Evolutionary conservation across 1,139 yeast genomes (phyloP).

Genomic region (Yamadazyma jaroonii): DNA sequence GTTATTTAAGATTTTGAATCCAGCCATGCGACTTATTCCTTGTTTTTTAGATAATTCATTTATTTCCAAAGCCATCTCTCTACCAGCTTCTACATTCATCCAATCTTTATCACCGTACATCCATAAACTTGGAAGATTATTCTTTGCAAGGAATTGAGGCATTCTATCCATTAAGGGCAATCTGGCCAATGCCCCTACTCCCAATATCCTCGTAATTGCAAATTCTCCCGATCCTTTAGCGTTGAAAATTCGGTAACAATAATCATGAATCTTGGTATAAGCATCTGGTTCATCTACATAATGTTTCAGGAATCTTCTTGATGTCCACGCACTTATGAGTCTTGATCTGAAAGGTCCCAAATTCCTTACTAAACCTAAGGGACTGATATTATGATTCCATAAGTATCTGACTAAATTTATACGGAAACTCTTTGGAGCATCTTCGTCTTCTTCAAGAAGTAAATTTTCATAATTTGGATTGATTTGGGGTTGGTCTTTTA

Average conservation of each 20-base stretch:
- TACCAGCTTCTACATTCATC: slow-evolving; percentile 48
- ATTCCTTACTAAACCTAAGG: slow-evolving; percentile 34
- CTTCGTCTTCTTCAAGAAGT: slow-evolving; percentile 8
- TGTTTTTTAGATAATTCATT: slow-evolving; percentile 26
- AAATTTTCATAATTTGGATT: slow-evolving; percentile 12
- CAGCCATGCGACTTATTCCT: slow-evolving; percentile 20
- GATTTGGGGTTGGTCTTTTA: slow-evolving; percentile 8
- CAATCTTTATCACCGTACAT: slow-evolving; percentile 47
- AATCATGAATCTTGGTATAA: slow-evolving; percentile 39
- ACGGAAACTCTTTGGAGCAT: slow-evolving; percentile 17
- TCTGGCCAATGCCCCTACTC: slow-evolving; percentile 38
- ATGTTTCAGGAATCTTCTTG: slow-evolving; percentile 35
- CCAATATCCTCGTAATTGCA: slow-evolving; percentile 42
- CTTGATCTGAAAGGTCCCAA: slow-evolving; percentile 39
- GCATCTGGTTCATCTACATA: slow-evolving; percentile 28
- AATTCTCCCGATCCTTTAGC: slow-evolving; percentile 47
- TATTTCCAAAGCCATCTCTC: slow-evolving; percentile 38
- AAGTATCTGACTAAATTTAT: slow-evolving; percentile 24
- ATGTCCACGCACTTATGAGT: slow-evolving; percentile 40
- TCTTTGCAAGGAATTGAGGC: slow-evolving; percentile 33
- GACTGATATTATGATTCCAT: slow-evolving; percentile 41
- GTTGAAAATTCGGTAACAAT: slow-evolving; percentile 39
- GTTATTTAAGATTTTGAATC: slow-evolving; percentile 44
- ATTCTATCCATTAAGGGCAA: slow-evolving; percentile 45
- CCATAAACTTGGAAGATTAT: slow-evolving; percentile 45